Evolutionary conservation across 768 basidiomycete species (phyloP).

Genomic region (Russula brevipes): DNA sequence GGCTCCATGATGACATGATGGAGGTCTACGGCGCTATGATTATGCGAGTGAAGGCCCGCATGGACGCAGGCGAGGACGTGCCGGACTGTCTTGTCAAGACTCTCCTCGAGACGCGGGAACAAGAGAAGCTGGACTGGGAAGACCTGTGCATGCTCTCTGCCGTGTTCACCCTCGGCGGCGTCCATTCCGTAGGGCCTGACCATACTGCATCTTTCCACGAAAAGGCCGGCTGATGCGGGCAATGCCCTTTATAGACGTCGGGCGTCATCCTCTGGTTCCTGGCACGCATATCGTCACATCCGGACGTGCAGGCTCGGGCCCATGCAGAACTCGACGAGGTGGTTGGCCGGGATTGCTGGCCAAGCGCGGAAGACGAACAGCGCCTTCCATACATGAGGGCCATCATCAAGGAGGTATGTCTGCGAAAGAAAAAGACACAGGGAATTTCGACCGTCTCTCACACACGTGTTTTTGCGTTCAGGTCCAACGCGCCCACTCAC

Average conservation of each 20-base stretch:
- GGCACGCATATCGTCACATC: conserved; percentile 26
- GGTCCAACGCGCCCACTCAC: conserved; percentile 27
- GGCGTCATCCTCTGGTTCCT: conserved; percentile 35
- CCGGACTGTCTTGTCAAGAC: conserved; percentile 36
- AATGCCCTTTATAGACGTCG: conserved; percentile 32
- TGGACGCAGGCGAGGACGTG: conserved; percentile 33
- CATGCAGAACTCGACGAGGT: conserved; percentile 31
- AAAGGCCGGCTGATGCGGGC: conserved; percentile 1
- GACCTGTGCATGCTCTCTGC: conserved; percentile 35
- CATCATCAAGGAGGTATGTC: conserved; percentile 29
- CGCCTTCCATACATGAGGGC: conserved; percentile 30
- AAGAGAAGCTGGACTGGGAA: conserved; percentile 33
- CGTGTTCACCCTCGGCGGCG: conserved; percentile 35
- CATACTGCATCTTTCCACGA: neutral
- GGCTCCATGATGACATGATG: conserved; percentile 36
- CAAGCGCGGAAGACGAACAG: conserved; percentile 27
- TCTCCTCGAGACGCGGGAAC: conserved; percentile 29
- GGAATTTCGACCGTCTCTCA: neutral
- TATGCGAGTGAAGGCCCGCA: conserved; percentile 28
- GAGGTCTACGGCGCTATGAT: conserved; percentile 35
- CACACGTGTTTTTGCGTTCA: conserved; percentile 1
- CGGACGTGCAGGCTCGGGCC: conserved; percentile 30
- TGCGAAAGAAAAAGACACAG: neutral
- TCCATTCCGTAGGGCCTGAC: conserved; percentile 29
- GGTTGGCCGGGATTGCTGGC: conserved; percentile 27